Conservation (phyloP, 2,329 filamentous ascomycete species). For the Trichoderma harzianum region DNA sequence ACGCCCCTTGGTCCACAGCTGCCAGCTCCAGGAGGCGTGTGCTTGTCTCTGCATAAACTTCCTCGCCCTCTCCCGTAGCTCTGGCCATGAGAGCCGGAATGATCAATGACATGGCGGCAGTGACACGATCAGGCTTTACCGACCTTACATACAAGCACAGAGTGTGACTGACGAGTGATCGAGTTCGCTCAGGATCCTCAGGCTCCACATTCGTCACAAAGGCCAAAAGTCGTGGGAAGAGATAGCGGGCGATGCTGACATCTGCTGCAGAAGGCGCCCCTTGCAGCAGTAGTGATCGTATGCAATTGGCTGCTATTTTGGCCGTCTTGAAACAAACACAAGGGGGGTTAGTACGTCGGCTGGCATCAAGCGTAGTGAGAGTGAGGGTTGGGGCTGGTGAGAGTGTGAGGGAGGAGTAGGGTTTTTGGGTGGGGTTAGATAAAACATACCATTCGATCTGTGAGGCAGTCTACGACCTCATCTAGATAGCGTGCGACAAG, state of each 20-base stretch:
- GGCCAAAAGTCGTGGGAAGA: slow-evolving; percentile 70
- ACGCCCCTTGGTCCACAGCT: slow-evolving; percentile 66
- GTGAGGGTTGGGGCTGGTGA: not conserved
- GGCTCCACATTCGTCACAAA: slow-evolving; percentile 69
- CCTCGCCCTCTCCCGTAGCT: slow-evolving; percentile 61
- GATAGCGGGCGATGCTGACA: slow-evolving; percentile 68
- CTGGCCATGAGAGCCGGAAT: slow-evolving; percentile 73
- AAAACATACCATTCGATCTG: slow-evolving; percentile 66
- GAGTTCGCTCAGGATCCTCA: slow-evolving; percentile 77
- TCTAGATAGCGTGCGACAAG: slow-evolving; percentile 72
- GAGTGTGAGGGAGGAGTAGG: not conserved
- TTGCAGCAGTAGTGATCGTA: slow-evolving; percentile 76
- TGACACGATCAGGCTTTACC: slow-evolving; percentile 43
- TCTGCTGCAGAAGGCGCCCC: slow-evolving; percentile 61
- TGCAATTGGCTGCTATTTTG: slow-evolving; percentile 86
- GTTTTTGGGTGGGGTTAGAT: not conserved
- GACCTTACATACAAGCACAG: slow-evolving; percentile 67
- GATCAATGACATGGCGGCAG: slow-evolving; percentile 69
- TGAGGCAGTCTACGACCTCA: slow-evolving; percentile 81
- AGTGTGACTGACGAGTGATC: slow-evolving; percentile 67
- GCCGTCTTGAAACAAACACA: slow-evolving; percentile 54
- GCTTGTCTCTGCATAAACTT: slow-evolving; percentile 69
- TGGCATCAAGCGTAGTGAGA: not conserved
- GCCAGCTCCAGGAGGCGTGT: slow-evolving; percentile 76
- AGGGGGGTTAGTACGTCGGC: not conserved